Evolutionary conservation across 352 stramenopile species (phyloP), one percentile per base, ranked within the genome.

Genomic region (Phytophthora vignae): DNA sequence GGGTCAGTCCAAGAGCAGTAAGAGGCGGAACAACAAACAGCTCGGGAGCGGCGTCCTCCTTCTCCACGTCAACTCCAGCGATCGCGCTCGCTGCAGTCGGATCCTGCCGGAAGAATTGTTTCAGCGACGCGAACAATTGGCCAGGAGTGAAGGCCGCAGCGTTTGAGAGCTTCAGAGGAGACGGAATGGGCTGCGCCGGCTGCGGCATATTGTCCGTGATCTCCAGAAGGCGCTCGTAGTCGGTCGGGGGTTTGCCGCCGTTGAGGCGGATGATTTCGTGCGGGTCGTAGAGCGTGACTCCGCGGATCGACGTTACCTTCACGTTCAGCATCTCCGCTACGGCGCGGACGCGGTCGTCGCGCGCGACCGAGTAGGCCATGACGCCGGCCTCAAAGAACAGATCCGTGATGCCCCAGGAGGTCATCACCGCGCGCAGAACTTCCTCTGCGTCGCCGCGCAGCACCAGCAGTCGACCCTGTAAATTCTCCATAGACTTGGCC

Each of bases 351-450:
- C 76, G 64, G 19, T 78, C 61, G 68, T 94, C 87, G 0, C 81
- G 76, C 12, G 67, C 71, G 0, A 87, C 70, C 0, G 77, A 76
- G 56, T 90, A 91, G 0, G 71, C 74, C 67, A 88, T 74, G 17
- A 89, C 83, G 4, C 77, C 83, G 2, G 86, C 74, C 56, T 94
- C 87, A 15, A 89, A 92, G 58, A 90, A 90, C 21, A 94, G 59
- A 55, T 94, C 83, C 3, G 87, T 91, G 77, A 94, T 66, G 11
- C 71, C 67, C 87, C 87, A 92, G 9, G 87, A 83, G 0, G 75
- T 64, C 8, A 94, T 57, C 1, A 92, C 69, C 14, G 78, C 67
- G 4, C 63, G 72, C 22, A 94, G 65, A 7, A 94, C 84, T 14
- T 90, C 73, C 10, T 84, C 77, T 0, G 86, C 84, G 3, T 91